Base-by-base conservation (phyloP, 306 rosid species). In the Quercus bicolor region DNA sequence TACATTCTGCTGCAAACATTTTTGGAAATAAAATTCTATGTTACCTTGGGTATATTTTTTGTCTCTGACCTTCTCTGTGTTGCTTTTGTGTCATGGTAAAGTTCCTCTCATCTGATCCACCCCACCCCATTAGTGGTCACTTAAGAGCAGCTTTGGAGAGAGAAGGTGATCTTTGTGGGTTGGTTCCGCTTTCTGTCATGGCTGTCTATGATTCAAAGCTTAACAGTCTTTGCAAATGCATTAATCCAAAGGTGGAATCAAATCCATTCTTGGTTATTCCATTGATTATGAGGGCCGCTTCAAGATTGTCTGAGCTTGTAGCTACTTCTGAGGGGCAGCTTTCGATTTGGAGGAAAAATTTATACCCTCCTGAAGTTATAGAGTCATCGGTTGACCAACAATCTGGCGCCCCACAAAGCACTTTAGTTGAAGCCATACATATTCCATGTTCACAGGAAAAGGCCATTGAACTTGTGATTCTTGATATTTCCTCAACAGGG, bases 111-210 rank as follows among this genome's bases (percentile, higher is more conserved):
- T 66, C 80, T 76, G 45, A 40, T 40, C 45, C 45, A 40, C 85
- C 83, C 77, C 96, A 91, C 81, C 99, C 99, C 34, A 87, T 95
- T 34, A 72, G 88, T 89, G 93, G 99, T 82, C 99, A 95, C 84
- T 76, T 95, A 65, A 91, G 91, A 84, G 96, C 91, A 78, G 83
- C 85, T 75, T 83, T 88, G 88, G 70, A 62, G 88, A 90, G 94
- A 76, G 85, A 95, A 86, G 91, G 87, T 77, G 90, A 89, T 72
- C 85, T 77, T 72, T 84, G 74, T 66, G 92, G 96, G 78, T 75
- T 75, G 14, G 55, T 93, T 79, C 97, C 99, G 61, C 78, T 86
- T 83, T 89, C 97, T 80, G 88, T 87, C 59, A 43, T 95, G 79
- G 88, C 90, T 48, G 62, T 82, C 59, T 85, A 68, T 68, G 99